phyloP scores from a whole-genome alignment of 768 basidiomycete species.

The Leccinellum luteum region DNA sequence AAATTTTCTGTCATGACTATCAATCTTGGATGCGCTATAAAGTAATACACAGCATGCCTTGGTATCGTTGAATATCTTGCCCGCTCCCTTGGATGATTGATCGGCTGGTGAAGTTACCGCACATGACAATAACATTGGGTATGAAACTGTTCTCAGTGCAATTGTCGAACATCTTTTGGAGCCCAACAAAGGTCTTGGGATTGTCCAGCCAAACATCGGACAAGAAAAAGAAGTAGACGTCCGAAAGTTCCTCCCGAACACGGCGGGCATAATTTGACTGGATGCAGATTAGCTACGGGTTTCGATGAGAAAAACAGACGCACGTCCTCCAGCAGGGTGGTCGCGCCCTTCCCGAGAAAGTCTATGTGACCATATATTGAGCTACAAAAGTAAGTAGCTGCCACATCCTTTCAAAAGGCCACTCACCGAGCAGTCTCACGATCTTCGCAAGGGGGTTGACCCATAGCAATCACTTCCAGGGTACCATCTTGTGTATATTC shows the following conservation, averaged over 20 bases:
- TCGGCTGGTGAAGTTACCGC: conserved; percentile 91
- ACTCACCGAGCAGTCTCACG: conserved; percentile 77
- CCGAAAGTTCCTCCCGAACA: conserved; percentile 64
- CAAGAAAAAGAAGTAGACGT: conserved; percentile 86
- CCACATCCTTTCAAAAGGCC: background rate
- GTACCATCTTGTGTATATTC: conserved; percentile 93
- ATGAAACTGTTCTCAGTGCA: conserved; percentile 85
- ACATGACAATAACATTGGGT: conserved; percentile 86
- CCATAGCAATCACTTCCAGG: conserved; percentile 88
- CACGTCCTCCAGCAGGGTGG: conserved; percentile 89
- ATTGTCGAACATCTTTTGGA: conserved; percentile 86
- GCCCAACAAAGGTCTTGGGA: conserved; percentile 72
- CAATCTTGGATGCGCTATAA: background rate
- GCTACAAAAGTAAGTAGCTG: conserved; percentile 38
- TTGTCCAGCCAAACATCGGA: conserved; percentile 97
- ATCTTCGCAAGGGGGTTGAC: conserved; percentile 95
- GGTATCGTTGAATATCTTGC: conserved; percentile 78
- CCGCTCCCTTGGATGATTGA: conserved; percentile 78
- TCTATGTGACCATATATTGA: conserved; percentile 96
- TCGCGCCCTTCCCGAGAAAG: conserved; percentile 92
- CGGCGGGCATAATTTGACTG: conserved; percentile 63
- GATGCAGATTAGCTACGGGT: conserved; percentile 2
- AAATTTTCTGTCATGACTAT: conserved; percentile 69
- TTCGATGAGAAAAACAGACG: conserved; percentile 21
- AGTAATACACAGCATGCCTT: conserved; percentile 49